phyloP scores from a whole-genome alignment of 2,329 filamentous ascomycete genomes.

The Fusarium verticillioides region DNA sequence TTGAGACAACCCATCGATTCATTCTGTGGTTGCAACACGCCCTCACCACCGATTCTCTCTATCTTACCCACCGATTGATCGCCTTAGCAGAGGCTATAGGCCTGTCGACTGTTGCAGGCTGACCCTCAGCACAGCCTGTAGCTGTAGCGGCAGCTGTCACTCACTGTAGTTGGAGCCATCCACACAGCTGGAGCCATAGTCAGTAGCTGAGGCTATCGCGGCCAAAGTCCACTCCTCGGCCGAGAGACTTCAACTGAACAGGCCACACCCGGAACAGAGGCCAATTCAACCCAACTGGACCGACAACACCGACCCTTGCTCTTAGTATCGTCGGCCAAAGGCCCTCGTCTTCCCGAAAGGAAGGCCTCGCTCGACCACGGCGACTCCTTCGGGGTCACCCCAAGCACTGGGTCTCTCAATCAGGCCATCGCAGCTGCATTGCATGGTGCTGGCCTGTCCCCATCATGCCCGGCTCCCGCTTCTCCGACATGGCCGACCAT shows the following conservation, averaged over 20 bases:
- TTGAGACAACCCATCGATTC: slow-evolving; percentile 27
- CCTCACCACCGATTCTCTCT: slow-evolving; percentile 17
- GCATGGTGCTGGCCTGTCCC: slow-evolving; percentile 44
- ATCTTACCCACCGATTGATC: slow-evolving; percentile 12
- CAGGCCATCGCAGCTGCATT: slow-evolving; percentile 47
- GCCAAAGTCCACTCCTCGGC: slow-evolving; percentile 20
- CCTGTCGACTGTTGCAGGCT: slow-evolving; percentile 7
- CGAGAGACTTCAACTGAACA: slow-evolving; percentile 16
- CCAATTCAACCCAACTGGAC: slow-evolving; percentile 12
- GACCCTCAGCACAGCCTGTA: slow-evolving; percentile 5
- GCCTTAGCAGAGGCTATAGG: slow-evolving; percentile 13
- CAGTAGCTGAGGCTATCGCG: slow-evolving; percentile 23
- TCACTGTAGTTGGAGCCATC: not conserved
- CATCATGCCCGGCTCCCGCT: slow-evolving; percentile 45
- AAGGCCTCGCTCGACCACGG: slow-evolving; percentile 37
- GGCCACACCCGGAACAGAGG: slow-evolving; percentile 9
- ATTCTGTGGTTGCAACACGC: slow-evolving; percentile 16
- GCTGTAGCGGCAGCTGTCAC: slow-evolving; percentile 1
- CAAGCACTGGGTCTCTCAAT: slow-evolving; percentile 40
- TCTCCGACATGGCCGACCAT: slow-evolving; percentile 54
- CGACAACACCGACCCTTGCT: slow-evolving; percentile 18
- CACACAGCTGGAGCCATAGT: not conserved
- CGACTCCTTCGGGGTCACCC: slow-evolving; percentile 38
- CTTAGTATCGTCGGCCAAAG: slow-evolving; percentile 30
- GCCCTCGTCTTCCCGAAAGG: slow-evolving; percentile 37